phyloP scores from a whole-genome alignment of 2,329 filamentous ascomycete genomes.

The Raffaelea ambrosiae region DNA sequence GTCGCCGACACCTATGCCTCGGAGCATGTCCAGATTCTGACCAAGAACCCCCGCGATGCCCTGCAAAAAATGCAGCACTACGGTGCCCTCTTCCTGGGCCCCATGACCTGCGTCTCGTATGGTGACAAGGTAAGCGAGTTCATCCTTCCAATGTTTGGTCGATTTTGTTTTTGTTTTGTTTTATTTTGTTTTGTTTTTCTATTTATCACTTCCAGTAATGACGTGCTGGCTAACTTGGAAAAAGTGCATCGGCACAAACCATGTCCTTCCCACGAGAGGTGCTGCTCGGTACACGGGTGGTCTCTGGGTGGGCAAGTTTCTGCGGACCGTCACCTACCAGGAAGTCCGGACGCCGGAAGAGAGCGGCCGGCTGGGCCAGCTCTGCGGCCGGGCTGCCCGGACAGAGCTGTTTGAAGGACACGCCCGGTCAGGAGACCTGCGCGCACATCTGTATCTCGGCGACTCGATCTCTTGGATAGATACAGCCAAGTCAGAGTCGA shows the following conservation, averaged over 20 bases:
- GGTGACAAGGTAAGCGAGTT: slow-evolving; percentile 35
- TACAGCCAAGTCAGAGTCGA: slow-evolving; percentile 15
- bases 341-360: slow-evolving; percentile 33
- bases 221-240: no score
- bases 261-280: slow-evolving; percentile 40
- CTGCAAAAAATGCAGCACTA: slow-evolving; percentile 42
- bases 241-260: slow-evolving; percentile 46
- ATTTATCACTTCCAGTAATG: neutral
- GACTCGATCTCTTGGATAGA: slow-evolving; percentile 35
- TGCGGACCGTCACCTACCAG: slow-evolving; percentile 44
- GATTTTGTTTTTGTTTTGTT: no score
- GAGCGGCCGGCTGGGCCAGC: slow-evolving; percentile 36
- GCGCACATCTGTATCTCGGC: slow-evolving; percentile 32
- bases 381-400: slow-evolving; percentile 39
- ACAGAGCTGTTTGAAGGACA: slow-evolving; percentile 46
- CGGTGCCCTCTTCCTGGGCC: slow-evolving; percentile 40
- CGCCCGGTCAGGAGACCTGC: slow-evolving; percentile 39
- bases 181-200: no score
- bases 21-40: slow-evolving; percentile 45
- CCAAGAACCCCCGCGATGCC: slow-evolving; percentile 34
- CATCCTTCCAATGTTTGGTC: no score
- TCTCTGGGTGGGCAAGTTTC: slow-evolving; percentile 46
- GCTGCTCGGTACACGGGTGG: slow-evolving; percentile 42
- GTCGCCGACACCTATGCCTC: slow-evolving; percentile 38
- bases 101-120: slow-evolving; percentile 43